A percentile compares a stretch with the other conserved stretches of the same genome.
These are phyloP conservation scores for Phytophthora quininea DNA, from an alignment of 352 stramenopile species.

Conservation along the genomic window DNA sequence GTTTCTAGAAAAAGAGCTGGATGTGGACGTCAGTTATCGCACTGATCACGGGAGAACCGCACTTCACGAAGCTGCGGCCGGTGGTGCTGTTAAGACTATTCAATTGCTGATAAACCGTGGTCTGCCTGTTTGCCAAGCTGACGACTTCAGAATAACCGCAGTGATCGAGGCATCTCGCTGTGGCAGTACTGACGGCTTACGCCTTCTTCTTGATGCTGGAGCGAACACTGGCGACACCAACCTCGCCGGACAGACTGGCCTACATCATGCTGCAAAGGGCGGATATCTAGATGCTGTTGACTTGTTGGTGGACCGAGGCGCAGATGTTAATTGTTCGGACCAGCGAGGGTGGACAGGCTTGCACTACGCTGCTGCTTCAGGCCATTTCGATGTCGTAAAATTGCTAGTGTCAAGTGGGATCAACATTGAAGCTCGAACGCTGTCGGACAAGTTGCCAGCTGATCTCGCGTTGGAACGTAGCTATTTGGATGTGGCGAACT, in stretches of 20 bases:
- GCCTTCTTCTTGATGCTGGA: not conserved
- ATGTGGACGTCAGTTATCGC: not conserved
- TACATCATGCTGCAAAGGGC: constrained; percentile 9
- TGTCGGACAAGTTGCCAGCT: constrained; percentile 1
- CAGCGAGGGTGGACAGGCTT: constrained; percentile 17
- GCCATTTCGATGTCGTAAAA: not conserved
- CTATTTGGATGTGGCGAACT: not conserved
- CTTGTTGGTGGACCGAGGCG: not conserved
- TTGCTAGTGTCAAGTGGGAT: not conserved
- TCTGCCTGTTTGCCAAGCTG: not conserved
- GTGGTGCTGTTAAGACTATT: not conserved
- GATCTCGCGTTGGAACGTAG: constrained; percentile 2
- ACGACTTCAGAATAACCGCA: not conserved
- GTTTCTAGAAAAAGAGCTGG: not conserved
- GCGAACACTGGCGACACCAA: not conserved
- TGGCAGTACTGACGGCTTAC: not conserved
- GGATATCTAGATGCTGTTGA: not conserved
- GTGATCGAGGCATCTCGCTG: not conserved
- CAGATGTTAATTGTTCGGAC: constrained; percentile 4
- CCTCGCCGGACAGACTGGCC: not conserved
- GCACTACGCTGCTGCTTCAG: constrained; percentile 4
- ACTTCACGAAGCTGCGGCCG: not conserved
- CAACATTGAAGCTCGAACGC: not conserved
- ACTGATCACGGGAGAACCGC: not conserved
- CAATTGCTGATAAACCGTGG: not conserved